phyloP scores from a whole-genome alignment of 2,329 filamentous ascomycete species.

The Davidsoniella neocaledoniae region DNA sequence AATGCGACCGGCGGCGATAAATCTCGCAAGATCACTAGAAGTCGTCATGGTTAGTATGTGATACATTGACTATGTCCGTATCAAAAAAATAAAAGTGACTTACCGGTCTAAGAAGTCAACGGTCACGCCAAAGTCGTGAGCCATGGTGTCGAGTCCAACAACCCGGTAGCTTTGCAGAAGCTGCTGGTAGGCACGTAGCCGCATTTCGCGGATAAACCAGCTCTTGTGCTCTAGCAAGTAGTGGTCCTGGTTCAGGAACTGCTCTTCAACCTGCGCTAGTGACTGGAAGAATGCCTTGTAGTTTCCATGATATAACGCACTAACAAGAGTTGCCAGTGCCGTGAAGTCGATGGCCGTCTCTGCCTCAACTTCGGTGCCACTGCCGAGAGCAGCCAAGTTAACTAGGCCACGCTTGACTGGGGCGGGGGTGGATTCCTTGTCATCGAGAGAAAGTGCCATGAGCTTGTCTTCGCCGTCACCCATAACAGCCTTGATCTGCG shows the following conservation, averaged over 20 bases:
- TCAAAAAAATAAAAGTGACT: constrained; percentile 17
- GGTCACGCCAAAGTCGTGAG: constrained; percentile 87
- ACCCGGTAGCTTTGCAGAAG: constrained; percentile 93
- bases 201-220: constrained; percentile 98
- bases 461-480: constrained; percentile 80
- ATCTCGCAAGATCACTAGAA: constrained; percentile 75
- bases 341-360: constrained; percentile 80
- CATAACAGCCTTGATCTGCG: constrained; percentile 93
- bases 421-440: constrained; percentile 60
- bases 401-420: constrained; percentile 46
- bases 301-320: constrained; percentile 81
- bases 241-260: constrained; percentile 84
- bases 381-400: constrained; percentile 73
- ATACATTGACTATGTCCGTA: not conserved
- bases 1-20: constrained; percentile 88
- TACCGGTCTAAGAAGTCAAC: constrained; percentile 93
- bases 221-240: constrained; percentile 90
- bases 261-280: constrained; percentile 76
- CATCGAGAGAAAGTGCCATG: constrained; percentile 59
- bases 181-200: constrained; percentile 88
- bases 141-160: constrained; percentile 94
- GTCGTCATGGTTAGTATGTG: not conserved
- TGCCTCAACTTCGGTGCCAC: constrained; percentile 45
- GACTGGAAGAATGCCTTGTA: constrained; percentile 91
- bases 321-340: constrained; percentile 71